These are phyloP conservation scores for Auxenochlorella protothecoides DNA, from an alignment of 139 green algal species.

Conservation along the genomic window DNA sequence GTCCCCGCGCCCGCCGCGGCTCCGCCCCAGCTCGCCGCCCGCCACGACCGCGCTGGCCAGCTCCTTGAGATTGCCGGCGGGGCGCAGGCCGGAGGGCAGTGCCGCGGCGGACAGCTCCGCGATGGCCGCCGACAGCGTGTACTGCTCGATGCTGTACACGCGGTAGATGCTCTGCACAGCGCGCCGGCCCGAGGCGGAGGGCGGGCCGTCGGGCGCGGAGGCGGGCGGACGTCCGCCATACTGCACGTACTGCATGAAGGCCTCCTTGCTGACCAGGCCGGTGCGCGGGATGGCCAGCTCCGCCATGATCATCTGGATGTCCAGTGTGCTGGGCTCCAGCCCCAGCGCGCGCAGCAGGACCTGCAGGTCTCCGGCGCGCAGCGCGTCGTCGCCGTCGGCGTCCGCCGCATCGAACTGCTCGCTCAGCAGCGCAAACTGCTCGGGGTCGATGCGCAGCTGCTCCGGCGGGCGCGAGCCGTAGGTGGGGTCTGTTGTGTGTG, in stretches of 20 bases:
- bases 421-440: slow-evolving; percentile 31
- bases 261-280: slow-evolving; percentile 25
- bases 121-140: slow-evolving; percentile 19
- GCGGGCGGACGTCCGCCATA: slow-evolving; percentile 18
- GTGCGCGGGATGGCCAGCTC: slow-evolving; percentile 24
- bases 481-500: no score
- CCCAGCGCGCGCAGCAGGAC: slow-evolving; percentile 31
- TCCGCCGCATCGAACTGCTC: slow-evolving; percentile 29
- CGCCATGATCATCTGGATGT: slow-evolving; percentile 25
- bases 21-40: not conserved
- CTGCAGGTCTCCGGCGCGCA: slow-evolving; percentile 2
- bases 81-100: slow-evolving; percentile 9
- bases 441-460: slow-evolving; percentile 20
- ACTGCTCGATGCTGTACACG: slow-evolving; percentile 30
- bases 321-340: slow-evolving; percentile 22
- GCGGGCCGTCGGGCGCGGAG: not conserved
- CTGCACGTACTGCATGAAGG: slow-evolving; percentile 35
- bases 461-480: not conserved
- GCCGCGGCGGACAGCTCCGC: slow-evolving; percentile 10
- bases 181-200: not conserved
- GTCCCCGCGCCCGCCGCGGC: not conserved
- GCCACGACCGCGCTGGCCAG: slow-evolving; percentile 10
- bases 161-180: slow-evolving; percentile 18
- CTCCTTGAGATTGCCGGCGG: slow-evolving; percentile 6
- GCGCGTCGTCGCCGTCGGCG: slow-evolving; percentile 12